Percentiles rank a stretch among this genome's conserved stretches.
Conservation (phyloP, 768 basidiomycete species). For the Cystobasidium tubakii region DNA sequence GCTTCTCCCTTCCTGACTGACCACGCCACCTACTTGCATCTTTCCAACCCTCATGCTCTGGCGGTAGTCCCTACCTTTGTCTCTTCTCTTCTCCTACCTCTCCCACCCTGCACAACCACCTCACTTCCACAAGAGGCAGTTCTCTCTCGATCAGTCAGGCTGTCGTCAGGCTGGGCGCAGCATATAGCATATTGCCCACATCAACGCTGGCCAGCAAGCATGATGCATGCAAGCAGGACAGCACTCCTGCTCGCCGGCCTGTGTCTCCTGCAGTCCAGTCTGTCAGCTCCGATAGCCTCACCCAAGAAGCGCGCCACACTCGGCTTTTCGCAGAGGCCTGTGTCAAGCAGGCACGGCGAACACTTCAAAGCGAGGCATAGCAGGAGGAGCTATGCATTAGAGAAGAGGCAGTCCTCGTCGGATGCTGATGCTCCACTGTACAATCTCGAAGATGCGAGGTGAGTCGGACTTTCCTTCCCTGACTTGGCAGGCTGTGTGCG, state of each 20-base stretch:
- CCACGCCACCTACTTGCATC: neutral
- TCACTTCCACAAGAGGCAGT: too few species aligned
- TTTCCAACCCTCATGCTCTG: too few species aligned
- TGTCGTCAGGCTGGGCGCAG: too few species aligned
- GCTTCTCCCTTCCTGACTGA: neutral
- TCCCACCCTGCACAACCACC: too few species aligned
- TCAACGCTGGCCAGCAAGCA: neutral
- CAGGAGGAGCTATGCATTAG: neutral
- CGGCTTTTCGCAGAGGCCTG: constrained; percentile 19
- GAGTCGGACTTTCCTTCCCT: neutral
- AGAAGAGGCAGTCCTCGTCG: neutral
- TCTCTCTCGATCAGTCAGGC: too few species aligned
- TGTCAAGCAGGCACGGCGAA: constrained; percentile 12
- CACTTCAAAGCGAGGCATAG: neutral
- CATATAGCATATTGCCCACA: too few species aligned
- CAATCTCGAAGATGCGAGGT: constrained; percentile 34
- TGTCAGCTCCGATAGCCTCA: neutral
- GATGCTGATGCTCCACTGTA: constrained; percentile 12
- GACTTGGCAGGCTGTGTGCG: neutral
- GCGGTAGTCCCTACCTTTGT: too few species aligned
- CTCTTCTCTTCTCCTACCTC: too few species aligned
- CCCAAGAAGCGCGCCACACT: constrained; percentile 10
- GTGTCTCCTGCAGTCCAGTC: neutral
- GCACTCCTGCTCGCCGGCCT: neutral
- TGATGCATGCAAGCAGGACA: neutral